These are phyloP conservation scores for Penicillium ochrochloron DNA, from an alignment of 495 filamentous ascomycete genomes.

Conservation along the genomic window DNA sequence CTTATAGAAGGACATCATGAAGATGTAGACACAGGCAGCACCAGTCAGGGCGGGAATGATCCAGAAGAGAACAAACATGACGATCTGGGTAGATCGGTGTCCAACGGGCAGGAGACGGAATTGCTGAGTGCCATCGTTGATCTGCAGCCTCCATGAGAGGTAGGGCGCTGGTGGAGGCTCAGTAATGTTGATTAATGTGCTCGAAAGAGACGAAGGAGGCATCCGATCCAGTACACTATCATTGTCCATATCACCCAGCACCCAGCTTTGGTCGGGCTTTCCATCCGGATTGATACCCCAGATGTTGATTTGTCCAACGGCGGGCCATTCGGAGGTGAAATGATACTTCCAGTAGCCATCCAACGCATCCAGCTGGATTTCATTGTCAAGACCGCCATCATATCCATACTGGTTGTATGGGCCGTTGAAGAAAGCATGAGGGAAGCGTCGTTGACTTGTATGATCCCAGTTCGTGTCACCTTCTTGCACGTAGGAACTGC, in stretches of 20 bases:
- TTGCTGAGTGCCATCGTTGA: conserved; percentile 58
- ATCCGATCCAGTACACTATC: conserved; percentile 66
- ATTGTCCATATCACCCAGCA: conserved; percentile 63
- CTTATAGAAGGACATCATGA: conserved; percentile 71
- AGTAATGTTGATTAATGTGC: conserved; percentile 65
- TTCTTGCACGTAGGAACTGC: conserved; percentile 66
- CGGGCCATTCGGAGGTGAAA: conserved; percentile 68
- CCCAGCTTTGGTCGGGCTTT: conserved; percentile 60
- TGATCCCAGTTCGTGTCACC: conserved; percentile 54
- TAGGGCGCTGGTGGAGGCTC: conserved; percentile 55
- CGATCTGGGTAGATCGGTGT: conserved; percentile 55
- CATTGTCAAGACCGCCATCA: conserved; percentile 62
- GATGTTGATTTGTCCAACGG: conserved; percentile 65
- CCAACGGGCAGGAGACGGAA: conserved; percentile 59
- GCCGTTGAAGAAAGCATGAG: conserved; percentile 68
- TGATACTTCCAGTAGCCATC: conserved; percentile 63
- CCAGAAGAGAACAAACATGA: conserved; percentile 59
- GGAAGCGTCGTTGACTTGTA: conserved; percentile 53
- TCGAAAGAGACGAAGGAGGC: conserved; percentile 60
- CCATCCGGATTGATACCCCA: conserved; percentile 73
- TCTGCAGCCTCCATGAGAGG: conserved; percentile 56
- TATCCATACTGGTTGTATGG: conserved; percentile 71
- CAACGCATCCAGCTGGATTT: conserved; percentile 51
- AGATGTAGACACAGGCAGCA: conserved; percentile 57
- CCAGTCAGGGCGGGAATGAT: conserved; percentile 58